These are phyloP conservation scores for Solanum hybrid DNA, from an alignment of 305 asterid species.

Conservation along the genomic window DNA sequence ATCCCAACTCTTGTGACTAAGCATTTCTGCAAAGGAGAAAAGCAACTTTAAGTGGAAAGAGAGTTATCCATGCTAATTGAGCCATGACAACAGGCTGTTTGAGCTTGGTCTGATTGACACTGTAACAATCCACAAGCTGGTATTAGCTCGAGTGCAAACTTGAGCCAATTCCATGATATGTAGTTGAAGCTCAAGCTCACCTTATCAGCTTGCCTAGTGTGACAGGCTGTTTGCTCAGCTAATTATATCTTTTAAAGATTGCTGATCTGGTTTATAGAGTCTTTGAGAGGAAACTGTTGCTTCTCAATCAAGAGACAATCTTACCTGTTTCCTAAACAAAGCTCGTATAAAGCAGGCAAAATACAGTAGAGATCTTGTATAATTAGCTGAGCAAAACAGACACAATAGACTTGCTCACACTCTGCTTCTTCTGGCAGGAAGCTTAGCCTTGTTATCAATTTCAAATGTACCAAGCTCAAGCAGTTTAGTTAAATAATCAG, in stretches of 20 bases:
- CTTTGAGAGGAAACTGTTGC: constrained; percentile 13
- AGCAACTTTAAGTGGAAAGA: constrained; percentile 30
- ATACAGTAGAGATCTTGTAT: constrained; percentile 12
- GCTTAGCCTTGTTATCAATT: constrained; percentile 14
- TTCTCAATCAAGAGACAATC: constrained; percentile 20
- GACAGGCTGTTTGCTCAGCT: constrained; percentile 36
- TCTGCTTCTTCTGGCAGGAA: constrained; percentile 28
- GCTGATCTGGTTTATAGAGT: background rate
- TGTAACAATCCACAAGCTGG: constrained; percentile 18
- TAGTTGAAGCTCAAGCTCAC: constrained; percentile 32
- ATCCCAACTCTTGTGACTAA: constrained; percentile 29
- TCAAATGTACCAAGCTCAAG: constrained; percentile 18
- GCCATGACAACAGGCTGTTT: constrained; percentile 24
- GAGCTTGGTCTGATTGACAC: constrained; percentile 25
- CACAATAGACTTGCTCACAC: constrained; percentile 24
- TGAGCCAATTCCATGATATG: constrained; percentile 12
- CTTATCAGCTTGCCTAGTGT: constrained; percentile 24
- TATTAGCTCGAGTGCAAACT: constrained; percentile 7
- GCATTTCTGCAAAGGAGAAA: constrained; percentile 52
- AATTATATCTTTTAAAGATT: constrained; percentile 15
- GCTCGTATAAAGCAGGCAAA: constrained; percentile 20
- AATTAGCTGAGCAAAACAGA: constrained; percentile 42
- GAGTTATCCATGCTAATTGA: constrained; percentile 7
- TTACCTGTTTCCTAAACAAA: constrained; percentile 12
- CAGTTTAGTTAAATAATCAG: constrained; percentile 5